A percentile compares a stretch with the other conserved stretches of the same genome.
These are phyloP conservation scores for Sungouiozyma ichnusensis DNA, from an alignment of 805 yeast genomes.

Conservation along the genomic window DNA sequence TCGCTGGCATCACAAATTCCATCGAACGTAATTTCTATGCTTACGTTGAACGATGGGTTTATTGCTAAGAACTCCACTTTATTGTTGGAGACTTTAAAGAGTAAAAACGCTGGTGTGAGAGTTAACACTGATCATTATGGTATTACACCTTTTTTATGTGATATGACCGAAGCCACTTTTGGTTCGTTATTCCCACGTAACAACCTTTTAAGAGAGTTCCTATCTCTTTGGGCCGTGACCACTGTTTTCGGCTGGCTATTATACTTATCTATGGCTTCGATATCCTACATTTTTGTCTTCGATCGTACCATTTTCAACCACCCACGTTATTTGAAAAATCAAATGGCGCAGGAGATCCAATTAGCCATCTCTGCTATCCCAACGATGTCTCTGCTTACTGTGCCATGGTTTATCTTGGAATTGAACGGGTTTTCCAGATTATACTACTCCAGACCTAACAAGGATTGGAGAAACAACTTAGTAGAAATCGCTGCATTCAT, in stretches of 20 bases:
- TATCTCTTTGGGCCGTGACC: slow-evolving; percentile 58
- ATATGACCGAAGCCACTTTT: slow-evolving; percentile 45
- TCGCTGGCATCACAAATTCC: slow-evolving; percentile 34
- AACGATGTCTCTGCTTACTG: slow-evolving; percentile 72
- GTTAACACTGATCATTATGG: slow-evolving; percentile 44
- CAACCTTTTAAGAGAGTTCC: slow-evolving; percentile 57
- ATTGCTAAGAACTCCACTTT: slow-evolving; percentile 17
- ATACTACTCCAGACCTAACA: slow-evolving; percentile 51
- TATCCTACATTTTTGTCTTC: slow-evolving; percentile 70
- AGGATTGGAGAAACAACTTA: slow-evolving; percentile 55
- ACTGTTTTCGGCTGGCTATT: slow-evolving; percentile 80
- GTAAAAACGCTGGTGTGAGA: slow-evolving; percentile 11
- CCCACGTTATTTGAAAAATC: slow-evolving; percentile 91
- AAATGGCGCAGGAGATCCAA: slow-evolving; percentile 71
- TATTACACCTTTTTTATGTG: slow-evolving; percentile 46
- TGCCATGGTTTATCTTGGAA: slow-evolving; percentile 84
- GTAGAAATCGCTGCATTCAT: slow-evolving; percentile 70
- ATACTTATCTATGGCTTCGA: slow-evolving; percentile 62
- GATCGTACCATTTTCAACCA: slow-evolving; percentile 89
- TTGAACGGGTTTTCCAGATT: slow-evolving; percentile 72
- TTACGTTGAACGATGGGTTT: slow-evolving; percentile 16
- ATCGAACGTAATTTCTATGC: slow-evolving; percentile 11
- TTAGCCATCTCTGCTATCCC: slow-evolving; percentile 81
- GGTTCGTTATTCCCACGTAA: slow-evolving; percentile 66
- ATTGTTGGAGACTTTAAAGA: slow-evolving; percentile 11